Base-by-base conservation (phyloP, 2,329 filamentous ascomycete genomes). In the Mariannaea sp. region DNA sequence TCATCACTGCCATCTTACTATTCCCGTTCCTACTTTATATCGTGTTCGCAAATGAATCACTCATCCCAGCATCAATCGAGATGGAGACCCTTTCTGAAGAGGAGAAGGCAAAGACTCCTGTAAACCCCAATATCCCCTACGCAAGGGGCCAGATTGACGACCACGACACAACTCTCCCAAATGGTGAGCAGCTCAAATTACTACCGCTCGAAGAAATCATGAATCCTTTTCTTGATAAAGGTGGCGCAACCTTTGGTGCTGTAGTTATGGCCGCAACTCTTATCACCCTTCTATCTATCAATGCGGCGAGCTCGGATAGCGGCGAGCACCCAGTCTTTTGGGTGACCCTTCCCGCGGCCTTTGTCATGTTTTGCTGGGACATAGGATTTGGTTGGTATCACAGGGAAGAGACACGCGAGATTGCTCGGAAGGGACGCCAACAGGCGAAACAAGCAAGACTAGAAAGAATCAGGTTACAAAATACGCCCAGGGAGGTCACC, bases 71-170 rank as follows among this genome's bases (percentile, higher is more conserved):
- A 2, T 80, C 77, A 1, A 90, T 91, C 63, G 77, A 83, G 60
- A 86, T 89, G 78, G 84, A 89, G 59, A 80, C 87, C 54, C 77
- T 90, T 0, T 79, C 85, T 0, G 79, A 82, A 5, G 82, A 84
- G 49, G 76, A 75, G 5, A 81, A 73, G 59, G 71, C 68, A 2
- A 80, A 76, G 56, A 77, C 79, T 16, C 86, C 87, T 0, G 79
- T 88, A 6, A 90, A 90, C 48, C 87, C 87, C 0, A 90, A 90
- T 55, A 90, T 90, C 42, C 88, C 87, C 0, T 74, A 84, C 50
- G 82, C 83, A 1, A 76, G 83, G 56, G 80, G 81, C n/a, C 76
- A 70, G 2, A 75, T 77, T 0, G 79, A 81, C 7, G 80, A 82
- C 38, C 74, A 80, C 44, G 80, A 82, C 7, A 72, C 75, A 4